Conservation (phyloP, 768 basidiomycete genomes). For the Boletus reticuloceps region DNA sequence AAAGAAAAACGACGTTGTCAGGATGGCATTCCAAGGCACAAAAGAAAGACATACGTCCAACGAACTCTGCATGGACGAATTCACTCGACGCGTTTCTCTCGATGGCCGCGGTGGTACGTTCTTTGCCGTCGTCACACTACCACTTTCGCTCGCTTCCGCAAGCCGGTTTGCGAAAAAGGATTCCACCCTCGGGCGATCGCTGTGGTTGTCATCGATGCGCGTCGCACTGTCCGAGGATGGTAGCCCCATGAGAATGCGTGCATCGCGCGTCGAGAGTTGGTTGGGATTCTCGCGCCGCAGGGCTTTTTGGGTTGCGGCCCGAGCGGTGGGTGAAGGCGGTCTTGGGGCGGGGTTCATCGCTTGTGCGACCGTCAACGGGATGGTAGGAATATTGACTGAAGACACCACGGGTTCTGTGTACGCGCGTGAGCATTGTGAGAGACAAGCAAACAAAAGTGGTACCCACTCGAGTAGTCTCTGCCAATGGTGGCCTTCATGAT, state of each 20-base stretch:
- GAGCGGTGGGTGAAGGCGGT: slow-evolving; percentile 87
- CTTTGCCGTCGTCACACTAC: slow-evolving; percentile 13
- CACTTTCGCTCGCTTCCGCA: slow-evolving; percentile 14
- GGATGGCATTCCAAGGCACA: neutral
- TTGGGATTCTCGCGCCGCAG: slow-evolving; percentile 82
- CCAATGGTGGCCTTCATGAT: slow-evolving; percentile 98
- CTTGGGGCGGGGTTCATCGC: slow-evolving; percentile 95
- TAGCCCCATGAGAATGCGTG: slow-evolving; percentile 71
- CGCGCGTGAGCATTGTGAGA: neutral
- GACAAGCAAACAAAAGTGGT: neutral
- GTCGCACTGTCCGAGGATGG: slow-evolving; percentile 26
- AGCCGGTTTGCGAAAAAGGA: slow-evolving; percentile 53
- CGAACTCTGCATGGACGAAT: slow-evolving; percentile 26
- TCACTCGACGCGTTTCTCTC: slow-evolving; percentile 55
- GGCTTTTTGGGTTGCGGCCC: slow-evolving; percentile 86
- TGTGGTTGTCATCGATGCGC: slow-evolving; percentile 23
- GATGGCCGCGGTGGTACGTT: slow-evolving; percentile 63
- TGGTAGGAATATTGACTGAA: slow-evolving; percentile 95
- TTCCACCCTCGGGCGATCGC: slow-evolving; percentile 50
- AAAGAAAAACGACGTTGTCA: neutral
- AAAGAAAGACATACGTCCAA: slow-evolving; percentile 13
- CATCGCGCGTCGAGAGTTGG: slow-evolving; percentile 77
- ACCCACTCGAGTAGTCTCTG: slow-evolving; percentile 86
- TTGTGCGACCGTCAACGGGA: slow-evolving; percentile 91
- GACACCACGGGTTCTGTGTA: slow-evolving; percentile 85